These are phyloP conservation scores for Lachnellula subtilissima DNA, from an alignment of 2,329 filamentous ascomycete genomes.

Conservation along the genomic window DNA sequence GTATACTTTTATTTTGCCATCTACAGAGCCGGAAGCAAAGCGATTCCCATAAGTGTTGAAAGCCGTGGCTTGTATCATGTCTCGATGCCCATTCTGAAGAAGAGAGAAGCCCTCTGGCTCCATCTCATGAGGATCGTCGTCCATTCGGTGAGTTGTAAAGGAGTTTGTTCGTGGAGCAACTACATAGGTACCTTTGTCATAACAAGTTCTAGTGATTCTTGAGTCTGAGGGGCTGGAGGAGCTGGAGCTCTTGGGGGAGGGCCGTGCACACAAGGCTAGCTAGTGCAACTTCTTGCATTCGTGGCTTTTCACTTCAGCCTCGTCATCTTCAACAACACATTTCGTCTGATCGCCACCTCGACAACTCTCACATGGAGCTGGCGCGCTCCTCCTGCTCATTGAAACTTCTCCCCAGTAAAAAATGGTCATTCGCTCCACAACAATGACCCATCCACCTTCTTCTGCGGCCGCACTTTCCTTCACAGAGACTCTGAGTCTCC, in stretches of 20 bases:
- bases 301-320: constrained; percentile 12
- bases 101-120: constrained; percentile 37
- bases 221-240: background rate
- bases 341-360: background rate
- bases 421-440: constrained; percentile 4
- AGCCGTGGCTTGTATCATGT: constrained; percentile 49
- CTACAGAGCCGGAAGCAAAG: constrained; percentile 84
- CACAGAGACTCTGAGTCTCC: constrained; percentile 49
- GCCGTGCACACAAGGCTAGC: constrained; percentile 2
- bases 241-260: background rate
- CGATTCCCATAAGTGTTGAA: constrained; percentile 92
- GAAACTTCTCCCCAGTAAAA: background rate
- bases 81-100: constrained; percentile 69
- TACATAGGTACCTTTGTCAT: too few relatives aligned
- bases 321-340: background rate
- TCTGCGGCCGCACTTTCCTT: constrained; percentile 40
- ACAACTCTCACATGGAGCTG: constrained; percentile 3
- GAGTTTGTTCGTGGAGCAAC: background rate
- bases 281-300: constrained; percentile 1
- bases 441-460: constrained; percentile 12
- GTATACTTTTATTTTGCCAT: constrained; percentile 91
- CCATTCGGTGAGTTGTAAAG: constrained; percentile 3
- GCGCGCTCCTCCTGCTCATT: background rate
- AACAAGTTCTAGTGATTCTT: background rate
- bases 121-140: constrained; percentile 10